Evolutionary conservation across 2,329 filamentous ascomycete species (phyloP), one percentile per base, ranked within the genome.

Genomic region (Lachnellula arida): DNA sequence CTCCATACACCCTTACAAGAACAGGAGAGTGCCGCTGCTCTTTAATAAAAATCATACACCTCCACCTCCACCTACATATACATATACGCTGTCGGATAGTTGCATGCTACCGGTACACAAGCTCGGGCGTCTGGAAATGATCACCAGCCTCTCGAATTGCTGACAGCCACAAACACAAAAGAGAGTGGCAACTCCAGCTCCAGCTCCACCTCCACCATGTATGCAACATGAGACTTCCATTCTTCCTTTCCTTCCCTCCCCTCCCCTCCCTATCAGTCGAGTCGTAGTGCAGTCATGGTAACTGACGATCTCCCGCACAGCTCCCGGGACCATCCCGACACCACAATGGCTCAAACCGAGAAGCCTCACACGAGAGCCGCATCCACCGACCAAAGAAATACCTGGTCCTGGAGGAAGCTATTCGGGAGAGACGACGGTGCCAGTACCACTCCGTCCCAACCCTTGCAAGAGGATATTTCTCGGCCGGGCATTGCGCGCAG

Each of bases 381-480:
- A 35, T 66, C 65, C 7, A 62, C 65, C 14, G 67, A 69, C 54
- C 64, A 66, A 12, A 64, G 62, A 53, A 61, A 57, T 15, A 61
- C 63, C 37, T 68, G 66, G 66, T 67, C 65, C 25, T 68, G 67
- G 63, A 70, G 60, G 57, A 65, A 60, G 55, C 55, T 68, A 17
- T 70, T 70, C 47, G 64, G 66, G 35, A 69, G 60, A 50, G 65
- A 68, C 19, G 65, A 66, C 4, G 55, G 47, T 25, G 60, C 50
- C 43, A 46, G 50, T 37, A 50, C 43, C 17, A 37, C 51, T 28
- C 57, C 60, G 15, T 52, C 59, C 14, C 47, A 63, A 14, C 57
- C 62, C 19, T 56, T 56, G 17, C 55, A 46, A 46, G 60, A 65
- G 17, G 60, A 63, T 25, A 42, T 48, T 8, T 58, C 59, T 19